Evolutionary conservation across 176 grass and related monocot species (phyloP), one percentile per base, ranked within the genome.

Genomic region (Sorghum bicolor): DNA sequence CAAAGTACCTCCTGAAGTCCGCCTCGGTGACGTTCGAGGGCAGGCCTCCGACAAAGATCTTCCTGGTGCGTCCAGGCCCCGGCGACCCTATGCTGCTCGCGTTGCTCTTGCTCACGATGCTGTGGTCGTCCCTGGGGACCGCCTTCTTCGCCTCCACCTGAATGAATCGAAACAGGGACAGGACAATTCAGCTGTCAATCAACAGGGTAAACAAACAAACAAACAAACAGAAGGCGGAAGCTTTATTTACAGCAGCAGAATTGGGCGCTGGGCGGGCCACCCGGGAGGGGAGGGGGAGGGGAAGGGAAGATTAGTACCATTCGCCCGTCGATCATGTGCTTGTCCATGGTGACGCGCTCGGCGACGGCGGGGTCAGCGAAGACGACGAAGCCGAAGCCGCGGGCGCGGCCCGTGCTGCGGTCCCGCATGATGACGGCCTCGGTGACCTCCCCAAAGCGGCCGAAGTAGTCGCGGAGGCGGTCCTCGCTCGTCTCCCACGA

Each of bases 401-500:
- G 93, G 16, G 96, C 96, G 50, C 93, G 96, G 44, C 96, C 96
- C 30, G 96, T 98, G 88, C 78, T 89, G 45, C 93, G 84, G 79
- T 98, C 96, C 37, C 90, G 67, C 96, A 98, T 95, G 85, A 98
- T 98, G 72, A 98, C 87, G 3, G 91, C 93, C 76, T 98, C 96
- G 14, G 91, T 89, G 55, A 98, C 96, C 82, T 98, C 93, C 3
- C 96, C 96, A 68, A 93, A 98, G 72, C n/a, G 87, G 30, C 82
- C 63, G 43, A 98, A 98, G 86, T 98, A 95, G 13, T 93, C 91
- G 29, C 89, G 91, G 70, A 98, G 93, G 63, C 93, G 89, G 6
- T 93, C 96, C 90, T 98, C 96, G 47, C 88, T 90, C 20, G 96
- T 98, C 78, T 98, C 93, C 96, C 96, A 95, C 5, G 96, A 98